Evolutionary conservation across 768 basidiomycete genomes (phyloP), one percentile per base, ranked within the genome.

Genomic region (Auricularia sp.): DNA sequence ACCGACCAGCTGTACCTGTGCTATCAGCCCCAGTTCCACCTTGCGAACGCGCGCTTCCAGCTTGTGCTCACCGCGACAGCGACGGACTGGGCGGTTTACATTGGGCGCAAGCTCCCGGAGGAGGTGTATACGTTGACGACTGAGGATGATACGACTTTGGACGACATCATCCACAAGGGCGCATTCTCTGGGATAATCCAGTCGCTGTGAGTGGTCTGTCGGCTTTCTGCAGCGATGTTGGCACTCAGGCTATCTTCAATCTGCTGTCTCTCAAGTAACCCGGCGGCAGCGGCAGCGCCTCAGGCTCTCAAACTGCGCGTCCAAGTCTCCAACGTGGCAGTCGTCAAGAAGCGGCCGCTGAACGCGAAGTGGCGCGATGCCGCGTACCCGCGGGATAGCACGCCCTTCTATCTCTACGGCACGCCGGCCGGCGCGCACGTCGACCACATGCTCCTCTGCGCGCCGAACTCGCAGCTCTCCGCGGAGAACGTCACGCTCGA

Each of bases 381-480:
- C 14, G 71, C 73, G 54, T 77, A 78, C 16, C 69, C 73, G 42
- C 64, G 66, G 14, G 65, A 62, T 42, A 21, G 6, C 29, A 77
- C 73, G 68, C 78, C 77, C 3, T 80, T 80, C 71, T 79, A 77
- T 67, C 67, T 80, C 21, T 81, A 78, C 61, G 77, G 79, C 29
- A 72, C 72, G 6, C 11, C 56, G 6, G 47, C 65, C 45, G 69
- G 76, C 54, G 61, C 64, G 35, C 73, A 77, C 70, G 68, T 80
- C 62, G 77, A 78, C 54, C 79, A 80, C 65, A 68, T 73, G 39
- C 69, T 74, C 36, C 61, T 69, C n/a, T 62, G 59, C 2, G 65
- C 71, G 2, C 73, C 75, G 2, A 76, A 76, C 56, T 66, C 68
- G 18, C 74, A 75, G 61, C 65, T 77, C 4, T 68, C 67, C 13